Percentiles rank a stretch among this genome's conserved stretches.
phyloP scores from a whole-genome alignment of 140 eudicot genomes.

The Senecio squalidus region DNA sequence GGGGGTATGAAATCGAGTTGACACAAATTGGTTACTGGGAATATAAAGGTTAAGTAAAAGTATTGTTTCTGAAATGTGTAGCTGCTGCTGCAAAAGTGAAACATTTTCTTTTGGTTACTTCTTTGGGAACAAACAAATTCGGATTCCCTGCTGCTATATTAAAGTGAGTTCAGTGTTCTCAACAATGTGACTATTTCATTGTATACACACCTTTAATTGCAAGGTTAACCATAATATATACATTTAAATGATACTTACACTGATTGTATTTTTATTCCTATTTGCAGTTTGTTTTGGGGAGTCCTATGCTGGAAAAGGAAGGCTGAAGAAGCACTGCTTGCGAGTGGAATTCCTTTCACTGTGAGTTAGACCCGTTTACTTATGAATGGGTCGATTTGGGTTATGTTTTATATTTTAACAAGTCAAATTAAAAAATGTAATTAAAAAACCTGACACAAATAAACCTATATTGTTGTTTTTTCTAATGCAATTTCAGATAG shows the following conservation, averaged over 20 bases:
- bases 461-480: neutral
- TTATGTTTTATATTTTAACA: neutral
- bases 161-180: constrained; percentile 49
- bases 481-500: constrained; percentile 53
- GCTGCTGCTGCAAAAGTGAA: constrained; percentile 78
- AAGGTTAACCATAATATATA: neutral
- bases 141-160: constrained; percentile 97
- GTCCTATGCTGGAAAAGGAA: constrained; percentile 89
- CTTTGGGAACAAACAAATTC: constrained; percentile 92
- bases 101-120: constrained; percentile 83
- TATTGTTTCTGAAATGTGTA: constrained; percentile 33
- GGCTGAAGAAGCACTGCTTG: constrained; percentile 94
- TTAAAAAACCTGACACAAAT: neutral
- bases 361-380: constrained; percentile 46
- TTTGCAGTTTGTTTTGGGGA: constrained; percentile 89
- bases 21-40: neutral
- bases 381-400: constrained; percentile 12
- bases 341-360: constrained; percentile 94
- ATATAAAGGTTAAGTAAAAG: neutral
- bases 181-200: neutral
- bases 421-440: neutral
- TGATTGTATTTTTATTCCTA: constrained; percentile 12
- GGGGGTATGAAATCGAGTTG: no score
- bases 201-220: constrained; percentile 7
- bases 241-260: constrained; percentile 6